Evolutionary conservation across 2,329 filamentous ascomycete species (phyloP), one percentile per base, ranked within the genome.

Genomic region (Aspergillus phoenicis): DNA sequence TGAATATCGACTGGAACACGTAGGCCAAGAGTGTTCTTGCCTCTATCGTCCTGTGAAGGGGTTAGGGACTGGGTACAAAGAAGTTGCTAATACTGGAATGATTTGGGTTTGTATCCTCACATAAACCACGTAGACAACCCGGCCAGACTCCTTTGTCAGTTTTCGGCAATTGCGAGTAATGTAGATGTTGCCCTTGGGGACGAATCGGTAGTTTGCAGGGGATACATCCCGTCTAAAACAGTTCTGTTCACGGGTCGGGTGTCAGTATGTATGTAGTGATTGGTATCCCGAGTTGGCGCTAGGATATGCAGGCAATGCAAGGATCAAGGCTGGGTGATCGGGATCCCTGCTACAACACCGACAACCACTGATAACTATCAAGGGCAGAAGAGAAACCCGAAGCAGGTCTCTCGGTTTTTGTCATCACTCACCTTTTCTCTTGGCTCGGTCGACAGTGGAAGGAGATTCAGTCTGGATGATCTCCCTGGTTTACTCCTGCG

Each of bases 141-240:
- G 64, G 5, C 62, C 53, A 5, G 68, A 66, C 39, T 73, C 70
- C 57, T 76, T 77, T 10, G 76, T 78, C 26, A 70, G 70, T 30
- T 60, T 66, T 22, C 77, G 74, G 57, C 78, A 80, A 57, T 79
- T 69, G 13, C 77, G 71, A n/a, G 78, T 80, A 15, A 80, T 65
- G 63, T 80, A 81, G 28, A 76, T 68, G 59, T 80, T 69, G 11
- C 78, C 79, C 64, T 76, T 79, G 28, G 72, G 72, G 5, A 80
- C 77, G 58, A 80, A 79, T 20, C 72, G 61, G 66, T 80, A 80
- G 26, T 64, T 68, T 22, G 66, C 36, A 5, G 71, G 74, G 26
- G 74, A 61, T 1, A 67, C 65, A 8, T 71, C 63, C 26, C 58
- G 58, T 49, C 73, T 66, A 26, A 72, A 64, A 43, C 74, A 72